Conservation (phyloP, 371 early-diverging fungal species). For the Actinomortierella ambigua region DNA sequence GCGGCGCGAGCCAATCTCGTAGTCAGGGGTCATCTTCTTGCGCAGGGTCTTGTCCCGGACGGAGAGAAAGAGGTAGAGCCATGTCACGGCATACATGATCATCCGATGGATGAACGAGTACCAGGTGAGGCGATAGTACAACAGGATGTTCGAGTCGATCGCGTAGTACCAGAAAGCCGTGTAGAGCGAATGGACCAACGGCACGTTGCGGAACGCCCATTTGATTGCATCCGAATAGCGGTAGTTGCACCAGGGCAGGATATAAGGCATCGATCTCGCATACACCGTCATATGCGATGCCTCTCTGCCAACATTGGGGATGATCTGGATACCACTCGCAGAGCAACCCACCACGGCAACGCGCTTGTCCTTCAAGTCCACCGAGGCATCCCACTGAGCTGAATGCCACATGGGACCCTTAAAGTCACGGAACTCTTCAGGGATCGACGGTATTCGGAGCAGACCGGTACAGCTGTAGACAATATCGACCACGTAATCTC, state of each 20-base stretch:
- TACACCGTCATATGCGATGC: constrained; percentile 31
- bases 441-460: constrained; percentile 26
- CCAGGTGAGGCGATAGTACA: constrained; percentile 35
- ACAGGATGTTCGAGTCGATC: constrained; percentile 21
- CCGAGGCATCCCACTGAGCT: constrained; percentile 34
- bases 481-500: constrained; percentile 18
- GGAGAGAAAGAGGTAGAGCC: constrained; percentile 26
- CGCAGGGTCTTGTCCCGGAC: constrained; percentile 12
- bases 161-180: constrained; percentile 14
- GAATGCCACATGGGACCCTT: constrained; percentile 35
- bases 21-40: constrained; percentile 24
- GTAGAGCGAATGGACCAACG: constrained; percentile 23
- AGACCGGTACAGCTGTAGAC: constrained; percentile 24
- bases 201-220: constrained; percentile 23
- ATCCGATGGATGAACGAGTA: constrained; percentile 26
- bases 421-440: constrained; percentile 37
- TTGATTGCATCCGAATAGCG: constrained; percentile 18
- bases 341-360: constrained; percentile 35
- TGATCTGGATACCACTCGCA: constrained; percentile 35
- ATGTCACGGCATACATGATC: constrained; percentile 16
- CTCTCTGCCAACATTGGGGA: constrained; percentile 31
- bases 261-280: constrained; percentile 19
- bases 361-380: constrained; percentile 32
- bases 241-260: constrained; percentile 21
- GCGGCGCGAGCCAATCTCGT: constrained; percentile 24